Evolutionary conservation across 805 yeast genomes (phyloP).

Genomic region (Teunomyces atbi): DNA sequence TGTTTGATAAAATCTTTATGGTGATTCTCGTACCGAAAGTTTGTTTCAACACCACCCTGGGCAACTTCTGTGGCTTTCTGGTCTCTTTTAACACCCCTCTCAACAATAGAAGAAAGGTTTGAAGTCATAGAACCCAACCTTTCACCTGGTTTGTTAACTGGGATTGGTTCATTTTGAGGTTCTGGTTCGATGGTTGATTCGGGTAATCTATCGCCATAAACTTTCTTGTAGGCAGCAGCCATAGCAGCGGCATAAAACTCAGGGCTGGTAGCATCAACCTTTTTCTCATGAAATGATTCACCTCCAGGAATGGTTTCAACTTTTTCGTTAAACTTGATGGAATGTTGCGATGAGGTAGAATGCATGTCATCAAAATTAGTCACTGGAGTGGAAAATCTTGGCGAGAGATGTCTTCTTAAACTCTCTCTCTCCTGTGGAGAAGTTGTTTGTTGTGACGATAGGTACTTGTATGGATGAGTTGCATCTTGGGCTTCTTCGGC

Average conservation of each 20-base stretch:
- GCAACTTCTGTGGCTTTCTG: background rate
- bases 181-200: background rate
- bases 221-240: slow-evolving; percentile 23
- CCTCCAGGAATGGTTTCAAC: slow-evolving; percentile 38
- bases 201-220: slow-evolving; percentile 15
- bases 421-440: background rate
- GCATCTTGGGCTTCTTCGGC: slow-evolving; percentile 6
- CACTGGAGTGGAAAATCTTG: slow-evolving; percentile 7
- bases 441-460: slow-evolving; percentile 3
- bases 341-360: slow-evolving; percentile 12
- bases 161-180: background rate
- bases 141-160: background rate
- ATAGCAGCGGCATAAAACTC: slow-evolving; percentile 23
- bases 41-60: slow-evolving; percentile 17
- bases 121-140: background rate
- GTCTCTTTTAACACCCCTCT: background rate
- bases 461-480: slow-evolving; percentile 4
- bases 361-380: slow-evolving; percentile 10
- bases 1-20: slow-evolving; percentile 31
- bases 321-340: slow-evolving; percentile 37
- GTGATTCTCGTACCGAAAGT: slow-evolving; percentile 29
- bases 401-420: slow-evolving; percentile 1
- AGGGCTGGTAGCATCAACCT: background rate
- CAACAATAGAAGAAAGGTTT: background rate
- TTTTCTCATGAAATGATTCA: slow-evolving; percentile 3